These are phyloP conservation scores for Ascomycota sp. DNA, from an alignment of 2,329 filamentous ascomycete genomes.

Conservation along the genomic window DNA sequence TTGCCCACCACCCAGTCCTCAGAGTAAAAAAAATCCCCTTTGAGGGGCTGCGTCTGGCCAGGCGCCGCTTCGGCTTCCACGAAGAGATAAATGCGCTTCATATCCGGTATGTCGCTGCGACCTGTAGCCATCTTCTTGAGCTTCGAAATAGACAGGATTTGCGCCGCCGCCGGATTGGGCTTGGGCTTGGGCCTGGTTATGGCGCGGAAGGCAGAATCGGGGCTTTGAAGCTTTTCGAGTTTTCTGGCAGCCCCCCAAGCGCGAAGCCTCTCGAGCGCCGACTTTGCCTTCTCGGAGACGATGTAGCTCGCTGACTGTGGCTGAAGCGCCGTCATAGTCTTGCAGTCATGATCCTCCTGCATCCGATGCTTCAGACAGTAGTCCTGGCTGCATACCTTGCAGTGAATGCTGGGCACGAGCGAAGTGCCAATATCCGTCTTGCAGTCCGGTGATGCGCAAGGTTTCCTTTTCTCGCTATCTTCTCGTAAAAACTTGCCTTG, in stretches of 20 bases:
- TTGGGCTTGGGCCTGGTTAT: constrained; percentile 34
- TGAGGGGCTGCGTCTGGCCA: constrained; percentile 60
- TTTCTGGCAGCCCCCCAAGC: constrained; percentile 60
- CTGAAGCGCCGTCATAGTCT: constrained; percentile 41
- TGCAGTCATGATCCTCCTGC: constrained; percentile 65
- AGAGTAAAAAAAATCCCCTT: constrained; percentile 59
- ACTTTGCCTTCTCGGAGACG: constrained; percentile 39
- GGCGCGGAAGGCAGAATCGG: too few species aligned
- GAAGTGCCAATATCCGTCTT: constrained; percentile 50
- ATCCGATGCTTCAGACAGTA: constrained; percentile 64
- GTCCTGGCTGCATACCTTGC: constrained; percentile 43
- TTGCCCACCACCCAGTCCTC: constrained; percentile 78
- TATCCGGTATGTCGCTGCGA: constrained; percentile 53
- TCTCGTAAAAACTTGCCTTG: constrained; percentile 26
- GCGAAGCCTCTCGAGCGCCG: constrained; percentile 54
- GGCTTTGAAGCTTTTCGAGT: constrained; percentile 20
- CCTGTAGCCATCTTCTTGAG: constrained; percentile 81
- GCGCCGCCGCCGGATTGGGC: constrained; percentile 37
- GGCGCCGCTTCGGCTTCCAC: constrained; percentile 81
- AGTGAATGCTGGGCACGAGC: constrained; percentile 46
- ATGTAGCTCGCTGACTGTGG: constrained; percentile 22
- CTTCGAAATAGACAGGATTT: constrained; percentile 46
- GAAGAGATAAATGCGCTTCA: constrained; percentile 76
- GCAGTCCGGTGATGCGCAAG: constrained; percentile 43
- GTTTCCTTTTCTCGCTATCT: constrained; percentile 36